Evolutionary conservation across 441 rosid genomes (phyloP), one percentile per base, ranked within the genome.

Genomic region (Erysimum cheiri): DNA sequence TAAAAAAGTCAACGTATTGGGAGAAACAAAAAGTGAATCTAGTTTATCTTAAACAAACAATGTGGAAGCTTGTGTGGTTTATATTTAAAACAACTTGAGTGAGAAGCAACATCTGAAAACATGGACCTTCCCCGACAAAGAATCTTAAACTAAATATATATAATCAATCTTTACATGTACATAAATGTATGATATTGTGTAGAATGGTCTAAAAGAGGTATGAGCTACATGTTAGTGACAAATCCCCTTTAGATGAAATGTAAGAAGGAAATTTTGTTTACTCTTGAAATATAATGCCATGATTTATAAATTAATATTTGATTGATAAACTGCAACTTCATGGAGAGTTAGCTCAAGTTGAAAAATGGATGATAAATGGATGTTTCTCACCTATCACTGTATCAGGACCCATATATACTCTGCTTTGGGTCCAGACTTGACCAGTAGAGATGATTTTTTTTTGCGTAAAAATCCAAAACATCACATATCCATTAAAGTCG

Each of bases 1-100:
- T 15, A 0, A 3, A 15, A 69, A 14, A 55, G 64, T 55, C 69
- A 72, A 72, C 48, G 32, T 48, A 4, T 8, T 32, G 26, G 62
- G 43, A 11, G 12, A 24, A 19, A 1, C 29, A 15, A 13, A 29
- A 15, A 15, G n/a, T 0, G 1, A 8, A 24, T 1, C 10, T 19
- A 8, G 17, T 5, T 32, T 37, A 19, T 17, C 11, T 26, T 24
- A 5, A 37, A 33, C 53, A 41, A 60, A 58, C 37, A 69, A 46
- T 57, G 11, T 24, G 40, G 59, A 69, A 58, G 26, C 26, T n/a
- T 47, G 58, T 6, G n/a, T n/a, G n/a, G 53, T 17, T 41, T 41
- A 11, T 29, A 54, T 43, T 17, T 43, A 29, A 41, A 29, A n/a
- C n/a, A 13, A 67, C 33, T 55, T 67, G 72, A 8, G 44, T 4